Base-by-base conservation (phyloP, 1,139 yeast genomes). In the Lodderomyces parapsilosis region DNA sequence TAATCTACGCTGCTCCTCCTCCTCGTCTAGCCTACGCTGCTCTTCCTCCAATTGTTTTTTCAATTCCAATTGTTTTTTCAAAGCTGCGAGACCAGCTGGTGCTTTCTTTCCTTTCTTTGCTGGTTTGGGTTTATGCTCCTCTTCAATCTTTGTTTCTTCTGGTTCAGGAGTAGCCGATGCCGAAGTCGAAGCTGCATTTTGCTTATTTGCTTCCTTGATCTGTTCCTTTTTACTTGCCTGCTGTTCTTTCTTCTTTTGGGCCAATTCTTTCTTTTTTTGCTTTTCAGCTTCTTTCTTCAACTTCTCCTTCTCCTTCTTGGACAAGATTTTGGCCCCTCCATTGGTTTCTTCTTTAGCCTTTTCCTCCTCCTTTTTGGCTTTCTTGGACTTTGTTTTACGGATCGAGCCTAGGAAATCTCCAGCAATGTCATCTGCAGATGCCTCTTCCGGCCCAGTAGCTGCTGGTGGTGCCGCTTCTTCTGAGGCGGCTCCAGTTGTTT, bases 261-360 rank as follows among this genome's bases (percentile, higher is more conserved):
- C 96, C 51, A 81, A 80, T 55, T 89, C 96, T 71, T 89, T 90
- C 86, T 93, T 93, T 67, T 83, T 80, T 57, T 86, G 89, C 76
- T 93, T 94, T 66, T 93, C 99, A 52, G 87, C 87, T 70, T 93
- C 99, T 68, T 93, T 94, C 86, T 91, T 93, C 64, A 93, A 95
- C 67, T 81, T 86, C 68, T 93, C 99, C 76, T 93, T 94, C 63
- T 93, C 99, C 71, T 94, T 94, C 77, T 93, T 94, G 47, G 95
- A 82, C 67, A 93, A 88, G 57, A 91, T 71, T 52, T 81, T 78
- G 40, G 94, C 87, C 34, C 81, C 90, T 14, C 36, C 40, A 20
- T 38, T 38, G 27, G 38, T 15, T 62, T 70, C 54, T 47, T 63
- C 50, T 59, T 65, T 74, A 65, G 58, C 57, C 65, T 74, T 74